Conservation (phyloP, 2,329 filamentous ascomycete genomes). For the Trichoderma atroviride region DNA sequence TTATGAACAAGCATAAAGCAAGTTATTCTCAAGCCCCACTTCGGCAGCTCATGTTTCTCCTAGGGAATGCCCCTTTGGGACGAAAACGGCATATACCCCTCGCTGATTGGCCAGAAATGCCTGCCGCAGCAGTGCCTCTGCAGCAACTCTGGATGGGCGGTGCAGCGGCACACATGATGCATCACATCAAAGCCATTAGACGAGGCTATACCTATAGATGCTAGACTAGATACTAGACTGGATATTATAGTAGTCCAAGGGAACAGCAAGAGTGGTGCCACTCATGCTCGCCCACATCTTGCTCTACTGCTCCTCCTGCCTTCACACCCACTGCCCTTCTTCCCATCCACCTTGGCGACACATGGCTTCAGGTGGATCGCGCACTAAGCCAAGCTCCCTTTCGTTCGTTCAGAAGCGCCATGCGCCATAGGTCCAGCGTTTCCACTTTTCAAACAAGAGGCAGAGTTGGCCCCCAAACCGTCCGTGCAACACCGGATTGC, state of each 20-base stretch:
- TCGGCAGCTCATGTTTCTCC: neutral
- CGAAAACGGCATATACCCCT: slow-evolving; percentile 1
- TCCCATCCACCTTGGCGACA: slow-evolving; percentile 23
- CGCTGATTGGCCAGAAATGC: slow-evolving; percentile 11
- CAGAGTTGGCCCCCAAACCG: slow-evolving; percentile 8
- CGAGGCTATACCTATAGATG: neutral
- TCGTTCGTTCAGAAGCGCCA: neutral
- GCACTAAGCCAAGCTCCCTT: neutral
- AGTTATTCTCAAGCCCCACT: neutral
- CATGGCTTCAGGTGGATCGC: slow-evolving; percentile 24
- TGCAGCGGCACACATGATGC: slow-evolving; percentile 13
- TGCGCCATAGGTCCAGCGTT: neutral
- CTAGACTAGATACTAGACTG: no score
- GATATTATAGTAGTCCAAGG: neutral
- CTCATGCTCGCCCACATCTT: neutral
- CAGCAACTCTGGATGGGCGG: neutral
- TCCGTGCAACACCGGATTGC: slow-evolving; percentile 23
- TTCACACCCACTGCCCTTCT: neutral
- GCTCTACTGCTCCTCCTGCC: slow-evolving; percentile 3
- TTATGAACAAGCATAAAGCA: neutral
- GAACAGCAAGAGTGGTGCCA: neutral
- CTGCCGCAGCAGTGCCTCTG: neutral
- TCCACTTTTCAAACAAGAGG: neutral
- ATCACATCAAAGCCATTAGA: neutral
- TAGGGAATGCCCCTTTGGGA: slow-evolving; percentile 23